phyloP scores from a whole-genome alignment of 441 rosid genomes.

The Mallotus repandus region DNA sequence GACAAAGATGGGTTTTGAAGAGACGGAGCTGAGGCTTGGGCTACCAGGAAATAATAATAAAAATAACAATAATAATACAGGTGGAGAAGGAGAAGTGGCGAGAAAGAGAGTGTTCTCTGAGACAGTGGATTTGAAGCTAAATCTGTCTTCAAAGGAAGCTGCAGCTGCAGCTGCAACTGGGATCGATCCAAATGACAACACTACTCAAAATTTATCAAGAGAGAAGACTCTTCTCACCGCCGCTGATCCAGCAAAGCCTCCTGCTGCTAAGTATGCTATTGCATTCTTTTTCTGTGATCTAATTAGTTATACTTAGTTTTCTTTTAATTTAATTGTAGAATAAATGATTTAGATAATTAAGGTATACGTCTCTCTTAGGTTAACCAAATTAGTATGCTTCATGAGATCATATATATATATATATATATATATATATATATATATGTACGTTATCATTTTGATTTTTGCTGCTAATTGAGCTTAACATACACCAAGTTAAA shows the following conservation, averaged over 20 bases:
- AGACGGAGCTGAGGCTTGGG: constrained; percentile 86
- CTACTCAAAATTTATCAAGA: constrained; percentile 15
- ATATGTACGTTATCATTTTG: too few species aligned
- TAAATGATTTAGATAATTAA: background rate
- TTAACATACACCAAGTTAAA: too few species aligned
- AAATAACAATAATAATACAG: background rate
- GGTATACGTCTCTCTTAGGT: background rate
- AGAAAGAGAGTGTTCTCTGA: constrained; percentile 79
- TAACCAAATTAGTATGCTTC: too few species aligned
- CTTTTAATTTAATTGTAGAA: background rate
- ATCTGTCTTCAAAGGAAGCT: constrained; percentile 38
- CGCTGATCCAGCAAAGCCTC: constrained; percentile 64
- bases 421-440: too few species aligned
- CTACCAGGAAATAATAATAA: constrained; percentile 48
- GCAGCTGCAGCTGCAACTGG: background rate
- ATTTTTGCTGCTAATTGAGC: too few species aligned
- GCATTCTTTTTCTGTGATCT: background rate
- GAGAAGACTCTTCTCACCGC: constrained; percentile 40
- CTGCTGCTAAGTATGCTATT: constrained; percentile 52
- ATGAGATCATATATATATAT: too few species aligned
- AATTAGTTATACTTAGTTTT: background rate
- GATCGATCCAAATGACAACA: constrained; percentile 25
- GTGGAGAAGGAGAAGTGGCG: constrained; percentile 18
- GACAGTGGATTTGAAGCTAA: constrained; percentile 73
- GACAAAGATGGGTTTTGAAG: constrained; percentile 37